Conservation (phyloP, 495 filamentous ascomycete species). For the Daldinia bambusicola region DNA sequence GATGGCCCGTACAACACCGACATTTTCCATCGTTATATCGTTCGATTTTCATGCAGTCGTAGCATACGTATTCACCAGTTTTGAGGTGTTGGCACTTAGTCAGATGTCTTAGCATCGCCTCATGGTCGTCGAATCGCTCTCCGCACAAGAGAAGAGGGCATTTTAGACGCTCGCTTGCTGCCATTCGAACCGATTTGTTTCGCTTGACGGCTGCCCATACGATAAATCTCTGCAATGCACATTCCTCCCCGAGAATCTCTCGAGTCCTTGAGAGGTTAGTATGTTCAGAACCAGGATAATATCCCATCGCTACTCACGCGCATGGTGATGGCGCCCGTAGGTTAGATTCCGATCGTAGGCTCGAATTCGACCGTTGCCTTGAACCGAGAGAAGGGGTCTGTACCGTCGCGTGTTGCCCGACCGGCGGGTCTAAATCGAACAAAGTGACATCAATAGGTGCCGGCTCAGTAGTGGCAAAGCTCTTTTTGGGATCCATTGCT, state of each 20-base stretch:
- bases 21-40: constrained; percentile 60
- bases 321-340: constrained; percentile 41
- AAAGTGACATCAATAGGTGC: constrained; percentile 35
- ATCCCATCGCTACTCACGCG: constrained; percentile 46
- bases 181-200: constrained; percentile 57
- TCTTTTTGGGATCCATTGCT: constrained; percentile 46
- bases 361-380: constrained; percentile 43
- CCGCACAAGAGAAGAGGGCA: constrained; percentile 58
- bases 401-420: constrained; percentile 33
- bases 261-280: constrained; percentile 54
- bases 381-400: constrained; percentile 26
- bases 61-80: constrained; percentile 59
- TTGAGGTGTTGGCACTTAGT: constrained; percentile 54
- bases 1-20: constrained; percentile 57
- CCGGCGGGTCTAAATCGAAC: constrained; percentile 44
- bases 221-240: constrained; percentile 59
- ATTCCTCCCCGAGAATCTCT: constrained; percentile 56
- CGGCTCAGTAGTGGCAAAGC: constrained; percentile 41
- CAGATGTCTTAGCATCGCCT: constrained; percentile 59
- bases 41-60: constrained; percentile 59
- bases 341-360: constrained; percentile 35
- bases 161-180: constrained; percentile 52
- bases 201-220: constrained; percentile 62
- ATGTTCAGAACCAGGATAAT: constrained; percentile 3
- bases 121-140: constrained; percentile 55